Conservation (phyloP, 257 asterid species). For the Forsythia viridissima region DNA sequence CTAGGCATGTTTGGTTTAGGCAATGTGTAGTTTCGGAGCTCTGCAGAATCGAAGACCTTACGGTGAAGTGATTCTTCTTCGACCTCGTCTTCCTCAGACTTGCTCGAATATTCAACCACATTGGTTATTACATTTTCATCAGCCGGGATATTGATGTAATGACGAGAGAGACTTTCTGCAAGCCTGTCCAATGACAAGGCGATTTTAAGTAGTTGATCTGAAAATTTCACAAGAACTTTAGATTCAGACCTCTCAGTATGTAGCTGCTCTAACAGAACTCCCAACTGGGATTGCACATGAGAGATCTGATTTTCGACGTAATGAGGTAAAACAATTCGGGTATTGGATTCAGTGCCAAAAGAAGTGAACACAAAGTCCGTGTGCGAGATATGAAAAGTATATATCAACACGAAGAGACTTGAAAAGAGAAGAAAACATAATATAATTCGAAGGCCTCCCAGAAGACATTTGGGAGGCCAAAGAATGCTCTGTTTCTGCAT, state of each 20-base stretch:
- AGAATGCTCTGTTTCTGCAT: slow-evolving; percentile 3
- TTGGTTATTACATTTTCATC: not conserved
- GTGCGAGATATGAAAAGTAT: not conserved
- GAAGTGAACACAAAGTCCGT: not conserved
- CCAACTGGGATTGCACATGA: not conserved
- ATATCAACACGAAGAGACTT: not conserved
- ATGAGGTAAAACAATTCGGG: not conserved
- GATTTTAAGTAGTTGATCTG: not conserved
- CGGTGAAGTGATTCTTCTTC: not conserved
- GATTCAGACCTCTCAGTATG: not conserved
- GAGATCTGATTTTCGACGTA: not conserved
- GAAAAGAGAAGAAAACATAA: not conserved
- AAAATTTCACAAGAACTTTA: not conserved
- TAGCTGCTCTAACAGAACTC: not conserved
- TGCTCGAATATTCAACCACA: not conserved
- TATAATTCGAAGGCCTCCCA: not conserved
- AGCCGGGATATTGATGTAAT: not conserved
- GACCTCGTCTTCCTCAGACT: not conserved
- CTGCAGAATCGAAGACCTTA: not conserved
- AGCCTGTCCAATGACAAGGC: not conserved
- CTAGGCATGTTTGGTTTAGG: not conserved
- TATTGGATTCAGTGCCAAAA: not conserved
- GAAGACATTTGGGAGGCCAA: not conserved
- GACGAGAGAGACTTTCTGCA: not conserved
- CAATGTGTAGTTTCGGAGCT: not conserved